phyloP scores from a whole-genome alignment of 352 stramenopile species.

The Achlya hypogyna region DNA sequence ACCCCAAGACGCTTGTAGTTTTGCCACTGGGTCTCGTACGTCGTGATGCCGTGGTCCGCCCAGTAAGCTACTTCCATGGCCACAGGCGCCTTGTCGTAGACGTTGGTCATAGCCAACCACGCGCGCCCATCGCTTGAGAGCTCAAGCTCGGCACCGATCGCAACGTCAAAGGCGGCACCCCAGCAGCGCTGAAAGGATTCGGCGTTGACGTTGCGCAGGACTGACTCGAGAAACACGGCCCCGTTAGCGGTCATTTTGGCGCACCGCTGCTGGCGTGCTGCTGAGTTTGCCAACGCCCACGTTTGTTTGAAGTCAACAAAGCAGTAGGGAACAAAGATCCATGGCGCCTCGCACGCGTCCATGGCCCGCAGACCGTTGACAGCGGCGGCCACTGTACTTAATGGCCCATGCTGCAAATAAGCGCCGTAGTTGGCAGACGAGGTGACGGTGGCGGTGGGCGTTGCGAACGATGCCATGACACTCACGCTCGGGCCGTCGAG shows the following conservation, averaged over 20 bases:
- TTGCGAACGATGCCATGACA: not conserved
- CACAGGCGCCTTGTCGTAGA: not conserved
- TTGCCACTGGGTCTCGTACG: not conserved
- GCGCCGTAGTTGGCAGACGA: not conserved
- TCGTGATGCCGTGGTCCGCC: not conserved
- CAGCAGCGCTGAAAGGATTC: not conserved
- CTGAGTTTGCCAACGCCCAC: not conserved
- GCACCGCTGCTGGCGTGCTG: not conserved
- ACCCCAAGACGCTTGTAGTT: constrained; percentile 2
- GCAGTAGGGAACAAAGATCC: not conserved
- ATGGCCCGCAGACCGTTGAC: not conserved
- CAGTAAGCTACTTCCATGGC: not conserved
- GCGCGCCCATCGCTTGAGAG: not conserved
- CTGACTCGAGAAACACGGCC: not conserved
- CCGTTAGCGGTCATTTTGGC: not conserved
- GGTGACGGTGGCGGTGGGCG: not conserved
- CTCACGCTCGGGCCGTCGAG: not conserved
- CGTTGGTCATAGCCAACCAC: not conserved
- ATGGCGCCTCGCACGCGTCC: not conserved
- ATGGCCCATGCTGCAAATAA: not conserved
- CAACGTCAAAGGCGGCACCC: not conserved
- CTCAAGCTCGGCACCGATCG: not conserved
- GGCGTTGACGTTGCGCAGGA: not conserved
- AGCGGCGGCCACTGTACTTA: not conserved
- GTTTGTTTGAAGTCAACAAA: not conserved